Percentiles rank a stretch among this genome's conserved stretches.
Conservation (phyloP, 2,329 filamentous ascomycete species). For the Emergomyces pasteurianus region DNA sequence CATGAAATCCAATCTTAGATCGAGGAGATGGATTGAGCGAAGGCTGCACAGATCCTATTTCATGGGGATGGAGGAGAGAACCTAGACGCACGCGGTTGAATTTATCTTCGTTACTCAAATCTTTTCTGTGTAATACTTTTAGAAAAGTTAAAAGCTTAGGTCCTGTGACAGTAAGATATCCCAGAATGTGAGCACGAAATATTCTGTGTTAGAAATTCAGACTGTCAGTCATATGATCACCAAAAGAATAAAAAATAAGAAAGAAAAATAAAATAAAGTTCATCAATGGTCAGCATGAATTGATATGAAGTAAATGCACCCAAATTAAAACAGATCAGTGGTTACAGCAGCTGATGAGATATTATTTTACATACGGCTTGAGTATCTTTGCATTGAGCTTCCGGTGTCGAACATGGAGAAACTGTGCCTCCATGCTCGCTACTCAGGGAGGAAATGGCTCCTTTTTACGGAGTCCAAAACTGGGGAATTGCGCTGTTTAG, state of each 20-base stretch:
- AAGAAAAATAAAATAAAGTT: no score
- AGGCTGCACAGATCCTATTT: neutral
- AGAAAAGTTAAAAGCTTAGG: constrained; percentile 34
- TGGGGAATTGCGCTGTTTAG: neutral
- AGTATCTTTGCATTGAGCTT: neutral
- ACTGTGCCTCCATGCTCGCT: neutral
- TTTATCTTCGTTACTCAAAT: constrained; percentile 23
- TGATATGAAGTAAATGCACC: neutral
- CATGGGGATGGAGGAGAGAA: no score
- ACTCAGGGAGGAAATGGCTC: neutral
- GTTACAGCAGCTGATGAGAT: neutral
- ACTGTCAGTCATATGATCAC: neutral
- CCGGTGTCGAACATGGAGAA: neutral
- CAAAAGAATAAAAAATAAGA: neutral
- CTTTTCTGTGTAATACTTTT: constrained; percentile 22
- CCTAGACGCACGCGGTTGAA: constrained; percentile 24
- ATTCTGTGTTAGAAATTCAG: constrained; percentile 16
- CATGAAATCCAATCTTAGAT: neutral
- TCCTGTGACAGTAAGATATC: constrained; percentile 36
- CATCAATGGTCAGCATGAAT: neutral
- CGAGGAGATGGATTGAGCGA: constrained; percentile 2
- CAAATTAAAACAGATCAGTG: neutral
- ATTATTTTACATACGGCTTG: neutral
- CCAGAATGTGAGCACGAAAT: constrained; percentile 37
- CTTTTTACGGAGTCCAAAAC: neutral